These are phyloP conservation scores for Termitomyces sp. DNA, from an alignment of 768 basidiomycete genomes.

Conservation along the genomic window DNA sequence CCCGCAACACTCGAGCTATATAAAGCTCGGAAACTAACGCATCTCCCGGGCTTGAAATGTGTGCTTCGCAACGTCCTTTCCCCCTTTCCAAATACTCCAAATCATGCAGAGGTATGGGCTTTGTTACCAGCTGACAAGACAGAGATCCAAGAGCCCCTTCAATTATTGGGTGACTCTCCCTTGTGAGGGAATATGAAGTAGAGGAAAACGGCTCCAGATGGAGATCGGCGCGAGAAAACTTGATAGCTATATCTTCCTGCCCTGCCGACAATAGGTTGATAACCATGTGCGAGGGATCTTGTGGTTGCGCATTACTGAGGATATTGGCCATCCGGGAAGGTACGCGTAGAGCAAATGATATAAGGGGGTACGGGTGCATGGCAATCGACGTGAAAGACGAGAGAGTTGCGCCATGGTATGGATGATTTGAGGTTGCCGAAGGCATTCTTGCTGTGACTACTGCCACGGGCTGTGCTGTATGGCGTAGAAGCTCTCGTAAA, in stretches of 20 bases:
- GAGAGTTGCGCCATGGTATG: conserved; percentile 85
- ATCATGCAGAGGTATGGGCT: conserved; percentile 57
- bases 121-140: conserved; percentile 60
- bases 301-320: conserved; percentile 27
- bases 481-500: conserved; percentile 59
- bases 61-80: conserved; percentile 10
- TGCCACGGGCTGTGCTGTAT: conserved; percentile 81
- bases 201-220: conserved; percentile 1
- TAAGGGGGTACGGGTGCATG: conserved; percentile 81
- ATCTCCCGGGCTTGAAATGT: conserved; percentile 8
- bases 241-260: conserved; percentile 39
- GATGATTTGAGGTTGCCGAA: conserved; percentile 10
- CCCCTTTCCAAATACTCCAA: conserved; percentile 29
- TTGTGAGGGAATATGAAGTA: conserved; percentile 32
- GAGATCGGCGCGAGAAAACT: conserved; percentile 3
- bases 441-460: conserved; percentile 73
- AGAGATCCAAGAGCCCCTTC: conserved; percentile 62
- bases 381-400: conserved; percentile 92
- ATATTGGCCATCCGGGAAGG: conserved; percentile 83
- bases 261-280: conserved; percentile 74
- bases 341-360: conserved; percentile 84
- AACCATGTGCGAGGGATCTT: conserved; percentile 49
- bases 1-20: conserved; percentile 69
- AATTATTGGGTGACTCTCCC: conserved; percentile 56
- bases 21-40: conserved; percentile 61